phyloP scores from a whole-genome alignment of 371 early-diverging fungal genomes.

The Mucor circinelloides region DNA sequence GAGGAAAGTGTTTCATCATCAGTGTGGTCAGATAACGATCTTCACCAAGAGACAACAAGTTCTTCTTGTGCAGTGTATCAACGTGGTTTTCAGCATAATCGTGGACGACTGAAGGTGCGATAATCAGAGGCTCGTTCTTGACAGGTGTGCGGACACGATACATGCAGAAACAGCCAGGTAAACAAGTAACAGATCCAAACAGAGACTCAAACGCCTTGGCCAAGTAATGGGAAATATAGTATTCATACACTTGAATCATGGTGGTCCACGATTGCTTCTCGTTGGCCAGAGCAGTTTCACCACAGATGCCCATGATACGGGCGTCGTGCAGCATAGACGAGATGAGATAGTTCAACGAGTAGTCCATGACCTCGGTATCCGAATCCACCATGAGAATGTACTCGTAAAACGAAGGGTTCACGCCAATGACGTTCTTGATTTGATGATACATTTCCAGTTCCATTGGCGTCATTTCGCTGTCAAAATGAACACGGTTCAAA shows the following conservation, averaged over 20 bases:
- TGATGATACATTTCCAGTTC: slow-evolving; percentile 93
- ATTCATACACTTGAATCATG: slow-evolving; percentile 98
- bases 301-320: slow-evolving; percentile 89
- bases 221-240: slow-evolving; percentile 98
- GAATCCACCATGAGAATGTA: slow-evolving; percentile 95
- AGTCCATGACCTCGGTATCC: slow-evolving; percentile 85
- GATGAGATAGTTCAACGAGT: slow-evolving; percentile 79
- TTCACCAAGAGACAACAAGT: slow-evolving; percentile 88
- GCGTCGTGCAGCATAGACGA: slow-evolving; percentile 83
- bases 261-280: slow-evolving; percentile 91
- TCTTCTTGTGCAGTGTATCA: slow-evolving; percentile 98
- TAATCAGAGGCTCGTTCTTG: slow-evolving; percentile 88
- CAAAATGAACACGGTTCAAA: slow-evolving; percentile 95
- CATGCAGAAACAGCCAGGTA: slow-evolving; percentile 97
- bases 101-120: slow-evolving; percentile 84
- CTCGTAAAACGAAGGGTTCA: slow-evolving; percentile 87
- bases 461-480: slow-evolving; percentile 80
- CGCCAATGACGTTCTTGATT: slow-evolving; percentile 91
- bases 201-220: slow-evolving; percentile 99
- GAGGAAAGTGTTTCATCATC: slow-evolving; percentile 98
- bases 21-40: slow-evolving; percentile 97
- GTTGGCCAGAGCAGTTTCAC: slow-evolving; percentile 90
- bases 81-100: slow-evolving; percentile 96
- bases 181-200: slow-evolving; percentile 96
- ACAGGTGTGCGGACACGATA: slow-evolving; percentile 85